Conservation (phyloP, 2,329 filamentous ascomycete species). For the Aschersonia sp. region DNA sequence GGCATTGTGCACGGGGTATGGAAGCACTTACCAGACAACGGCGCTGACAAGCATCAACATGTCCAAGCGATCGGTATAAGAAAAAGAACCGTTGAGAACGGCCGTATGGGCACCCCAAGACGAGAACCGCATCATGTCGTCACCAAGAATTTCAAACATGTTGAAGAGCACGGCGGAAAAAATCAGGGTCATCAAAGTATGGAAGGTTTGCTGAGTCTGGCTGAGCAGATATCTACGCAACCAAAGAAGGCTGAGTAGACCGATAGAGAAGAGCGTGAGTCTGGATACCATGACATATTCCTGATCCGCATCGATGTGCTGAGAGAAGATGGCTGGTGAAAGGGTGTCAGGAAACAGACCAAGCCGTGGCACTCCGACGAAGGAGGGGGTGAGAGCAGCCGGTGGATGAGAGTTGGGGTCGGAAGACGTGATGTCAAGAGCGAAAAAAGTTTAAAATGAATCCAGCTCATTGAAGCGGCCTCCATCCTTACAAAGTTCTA, state of each 20-base stretch:
- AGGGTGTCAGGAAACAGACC: not conserved
- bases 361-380: not conserved
- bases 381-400: not conserved
- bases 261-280: slow-evolving; percentile 22
- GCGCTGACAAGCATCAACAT: slow-evolving; percentile 41
- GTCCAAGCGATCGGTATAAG: slow-evolving; percentile 33
- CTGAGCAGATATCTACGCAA: slow-evolving; percentile 17
- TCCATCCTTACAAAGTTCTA: too few species aligned
- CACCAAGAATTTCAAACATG: slow-evolving; percentile 12
- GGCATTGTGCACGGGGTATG: not conserved
- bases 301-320: slow-evolving; percentile 12
- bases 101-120: slow-evolving; percentile 14
- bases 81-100: slow-evolving; percentile 30
- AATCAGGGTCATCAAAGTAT: slow-evolving; percentile 17
- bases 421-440: not conserved
- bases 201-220: slow-evolving; percentile 15
- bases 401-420: not conserved
- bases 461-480: too few species aligned
- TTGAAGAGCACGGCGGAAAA: slow-evolving; percentile 17
- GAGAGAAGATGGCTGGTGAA: not conserved
- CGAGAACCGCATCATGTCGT: slow-evolving; percentile 14
- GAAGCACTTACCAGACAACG: slow-evolving; percentile 30
- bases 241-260: slow-evolving; percentile 22
- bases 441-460: not conserved
- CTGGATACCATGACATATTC: slow-evolving; percentile 30